Base-by-base conservation (phyloP, 2,329 filamentous ascomycete species). In the Aschersonia sp. region DNA sequence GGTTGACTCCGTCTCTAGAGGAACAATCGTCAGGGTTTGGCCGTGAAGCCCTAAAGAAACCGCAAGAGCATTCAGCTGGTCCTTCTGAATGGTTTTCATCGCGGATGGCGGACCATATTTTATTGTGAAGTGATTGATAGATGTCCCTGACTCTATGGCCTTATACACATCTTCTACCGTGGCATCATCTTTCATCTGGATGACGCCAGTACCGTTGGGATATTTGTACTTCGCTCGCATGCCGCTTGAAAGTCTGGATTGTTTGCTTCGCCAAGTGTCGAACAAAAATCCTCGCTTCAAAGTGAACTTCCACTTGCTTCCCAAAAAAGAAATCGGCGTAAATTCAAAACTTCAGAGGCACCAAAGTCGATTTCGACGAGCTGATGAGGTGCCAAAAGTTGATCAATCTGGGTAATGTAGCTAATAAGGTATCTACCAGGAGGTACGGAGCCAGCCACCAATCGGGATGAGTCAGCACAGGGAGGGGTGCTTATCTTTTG, bases 181-280 rank as follows among this genome's bases (percentile, higher is more conserved):
- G 46, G 85, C 82, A 51, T 76, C 67, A 47, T 87, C 81, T 37
- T 79, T 69, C 31, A 94, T 68, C 12, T 77, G 77, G 46, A 94
- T 66, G 4, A 79, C 82, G 35, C 81, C 81, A 44, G 81, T 78
- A 52, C 87, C 87, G 42, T 74, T 72, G 1, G 87, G 87, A 9
- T 80, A 82, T 50, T 87, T 81, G 45, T 90, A 77, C 51, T 87
- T 79, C 49, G 92, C 71, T 53, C 82, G 78, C 75, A 95, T 90
- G 8, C 22, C 48, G 6, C 32, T 41, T n/a, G 14, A 41, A 22
- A 14, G 14, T n/a, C 14, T 37, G 22, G 22, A 22, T 22, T 22
- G 22, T 4, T 22, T 22, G 22, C 22, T 22, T 22, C 22, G 22
- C 22, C 4, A 22, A 22, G 22, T 22, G 22, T 22, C 22, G 22